A percentile compares a stretch with the other conserved stretches of the same genome.
Conservation (phyloP, 1,284 basidiomycete species). For the Ustilago sp. region DNA sequence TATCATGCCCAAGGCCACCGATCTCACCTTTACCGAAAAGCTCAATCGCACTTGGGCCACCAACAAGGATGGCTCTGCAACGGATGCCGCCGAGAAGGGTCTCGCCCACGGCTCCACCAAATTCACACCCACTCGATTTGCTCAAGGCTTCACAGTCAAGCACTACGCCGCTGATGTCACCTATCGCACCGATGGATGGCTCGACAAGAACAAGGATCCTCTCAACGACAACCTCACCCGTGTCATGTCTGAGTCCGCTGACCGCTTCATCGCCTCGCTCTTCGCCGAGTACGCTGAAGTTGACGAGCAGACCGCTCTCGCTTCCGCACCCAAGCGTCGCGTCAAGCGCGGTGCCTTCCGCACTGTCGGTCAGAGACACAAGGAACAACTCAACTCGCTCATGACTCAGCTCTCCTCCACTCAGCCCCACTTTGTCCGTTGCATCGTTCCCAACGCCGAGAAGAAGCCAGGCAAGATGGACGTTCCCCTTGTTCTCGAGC, state of each 20-base stretch:
- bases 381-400: conserved; percentile 91
- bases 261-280: conserved; percentile 83
- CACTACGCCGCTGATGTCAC: conserved; percentile 98
- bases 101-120: conserved; percentile 74
- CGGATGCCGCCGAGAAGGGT: conserved; percentile 53
- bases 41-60: conserved; percentile 71
- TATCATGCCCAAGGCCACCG: conserved; percentile 98
- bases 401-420: conserved; percentile 93
- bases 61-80: conserved; percentile 59
- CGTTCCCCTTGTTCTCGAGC: conserved; percentile 93
- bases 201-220: conserved; percentile 99
- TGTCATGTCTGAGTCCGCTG: conserved; percentile 84
- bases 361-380: conserved; percentile 94
- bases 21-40: conserved; percentile 94
- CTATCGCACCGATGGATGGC: conserved; percentile 94
- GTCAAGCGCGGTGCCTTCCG: conserved; percentile 97
- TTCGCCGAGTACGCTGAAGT: conserved; percentile 83
- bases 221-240: conserved; percentile 95
- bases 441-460: conserved; percentile 93
- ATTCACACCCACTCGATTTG: conserved; percentile 87
- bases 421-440: conserved; percentile 97
- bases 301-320: conserved; percentile 73
- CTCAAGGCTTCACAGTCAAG: conserved; percentile 91
- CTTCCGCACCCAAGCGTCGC: conserved; percentile 74
- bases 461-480: conserved; percentile 94